phyloP scores from a whole-genome alignment of 2,329 filamentous ascomycete genomes.

The Orbilia brochopaga region DNA sequence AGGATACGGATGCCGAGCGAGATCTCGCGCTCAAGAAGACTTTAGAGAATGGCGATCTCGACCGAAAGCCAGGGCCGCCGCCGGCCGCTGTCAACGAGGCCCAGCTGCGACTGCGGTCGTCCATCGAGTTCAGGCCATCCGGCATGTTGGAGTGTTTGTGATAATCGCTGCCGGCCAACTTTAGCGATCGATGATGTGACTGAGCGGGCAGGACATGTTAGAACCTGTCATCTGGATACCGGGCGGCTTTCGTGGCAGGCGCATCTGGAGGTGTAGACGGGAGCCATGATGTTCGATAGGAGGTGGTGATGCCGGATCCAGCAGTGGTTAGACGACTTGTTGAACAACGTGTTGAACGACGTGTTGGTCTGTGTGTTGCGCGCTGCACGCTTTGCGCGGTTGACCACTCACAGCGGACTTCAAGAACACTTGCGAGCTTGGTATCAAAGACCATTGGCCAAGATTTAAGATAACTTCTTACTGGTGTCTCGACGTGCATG shows the following conservation, averaged over 20 bases:
- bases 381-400: not conserved
- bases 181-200: not conserved
- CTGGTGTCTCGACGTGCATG: no score
- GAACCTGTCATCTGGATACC: not conserved
- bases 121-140: conserved; percentile 22
- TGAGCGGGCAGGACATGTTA: not conserved
- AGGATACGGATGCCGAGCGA: conserved; percentile 29
- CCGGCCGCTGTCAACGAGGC: conserved; percentile 33
- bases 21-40: conserved; percentile 46
- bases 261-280: not conserved
- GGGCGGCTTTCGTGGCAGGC: not conserved
- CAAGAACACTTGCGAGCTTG: no score
- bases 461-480: no score
- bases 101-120: conserved; percentile 47
- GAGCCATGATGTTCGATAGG: not conserved
- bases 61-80: conserved; percentile 37
- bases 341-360: not conserved
- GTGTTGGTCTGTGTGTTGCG: not conserved
- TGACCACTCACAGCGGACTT: no score
- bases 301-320: not conserved
- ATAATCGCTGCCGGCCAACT: not conserved
- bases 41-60: conserved; percentile 45
- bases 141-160: conserved; percentile 13
- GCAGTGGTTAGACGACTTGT: not conserved
- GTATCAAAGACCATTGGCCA: not conserved